phyloP scores from a whole-genome alignment of 139 green algal genomes.

The Chlorella vulgaris region DNA sequence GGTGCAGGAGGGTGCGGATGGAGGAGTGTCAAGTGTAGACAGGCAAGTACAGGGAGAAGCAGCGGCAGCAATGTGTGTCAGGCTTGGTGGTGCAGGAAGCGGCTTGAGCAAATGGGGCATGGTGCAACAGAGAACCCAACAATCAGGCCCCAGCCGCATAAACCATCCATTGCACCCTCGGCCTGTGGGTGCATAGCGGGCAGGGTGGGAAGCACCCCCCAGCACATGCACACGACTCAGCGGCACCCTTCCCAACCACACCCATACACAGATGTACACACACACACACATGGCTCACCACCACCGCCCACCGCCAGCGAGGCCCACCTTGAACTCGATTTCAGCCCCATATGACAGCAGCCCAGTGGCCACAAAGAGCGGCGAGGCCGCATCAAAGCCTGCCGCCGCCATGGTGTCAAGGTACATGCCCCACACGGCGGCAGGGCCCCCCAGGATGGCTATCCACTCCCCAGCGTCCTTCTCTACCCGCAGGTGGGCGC shows the following conservation, averaged over 20 bases:
- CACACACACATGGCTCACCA: no score
- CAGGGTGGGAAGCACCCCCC: no score
- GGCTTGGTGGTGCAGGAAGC: no score
- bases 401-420: slow-evolving; percentile 45
- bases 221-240: no score
- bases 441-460: slow-evolving; percentile 61
- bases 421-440: slow-evolving; percentile 59
- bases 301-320: no score
- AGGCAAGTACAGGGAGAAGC: neutral
- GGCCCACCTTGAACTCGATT: slow-evolving; percentile 3
- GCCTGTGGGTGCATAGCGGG: no score
- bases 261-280: neutral
- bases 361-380: slow-evolving; percentile 65
- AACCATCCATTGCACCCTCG: no score
- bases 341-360: slow-evolving; percentile 65
- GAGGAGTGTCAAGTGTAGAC: neutral
- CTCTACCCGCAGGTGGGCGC: slow-evolving; percentile 62
- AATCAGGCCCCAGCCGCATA: no score
- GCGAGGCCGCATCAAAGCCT: slow-evolving; percentile 39
- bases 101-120: no score
- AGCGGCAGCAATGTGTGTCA: no score
- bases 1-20: neutral
- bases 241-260: neutral
- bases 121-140: no score
- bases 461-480: slow-evolving; percentile 73